phyloP scores from a whole-genome alignment of 139 green algal genomes.

The Pedinophyceae sp. region DNA sequence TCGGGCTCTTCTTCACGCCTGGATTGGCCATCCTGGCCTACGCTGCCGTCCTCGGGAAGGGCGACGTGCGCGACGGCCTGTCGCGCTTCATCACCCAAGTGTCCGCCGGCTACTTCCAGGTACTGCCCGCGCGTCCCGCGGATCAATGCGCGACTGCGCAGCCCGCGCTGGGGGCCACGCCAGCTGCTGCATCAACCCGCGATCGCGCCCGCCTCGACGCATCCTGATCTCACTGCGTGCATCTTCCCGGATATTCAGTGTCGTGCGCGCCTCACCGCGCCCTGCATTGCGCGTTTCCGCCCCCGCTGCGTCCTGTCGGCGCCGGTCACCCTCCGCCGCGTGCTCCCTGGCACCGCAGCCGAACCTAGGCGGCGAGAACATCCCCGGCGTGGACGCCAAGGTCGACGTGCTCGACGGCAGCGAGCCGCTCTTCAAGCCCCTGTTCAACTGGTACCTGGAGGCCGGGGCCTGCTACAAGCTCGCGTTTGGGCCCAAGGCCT shows the following conservation, averaged over 20 bases:
- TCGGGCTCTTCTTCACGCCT: conserved; percentile 61
- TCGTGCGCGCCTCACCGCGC: no score
- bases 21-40: conserved; percentile 38
- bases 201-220: no score
- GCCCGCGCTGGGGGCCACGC: no score
- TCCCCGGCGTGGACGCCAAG: conserved; percentile 65
- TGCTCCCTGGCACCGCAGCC: no score
- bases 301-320: no score
- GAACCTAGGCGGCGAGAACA: conserved; percentile 68
- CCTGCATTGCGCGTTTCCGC: no score
- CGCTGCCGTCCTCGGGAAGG: conserved; percentile 54
- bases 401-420: conserved; percentile 77
- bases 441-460: conserved; percentile 79
- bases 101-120: conserved; percentile 65
- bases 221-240: no score
- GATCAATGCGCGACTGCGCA: no score
- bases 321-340: no score
- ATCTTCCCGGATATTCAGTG: no score
- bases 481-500: conserved; percentile 94
- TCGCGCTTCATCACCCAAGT: conserved; percentile 57
- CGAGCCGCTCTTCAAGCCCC: conserved; percentile 79
- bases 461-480: conserved; percentile 89
- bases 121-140: neutral
- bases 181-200: no score
- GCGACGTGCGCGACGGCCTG: conserved; percentile 67